Evolutionary conservation across 225 moss, liverwort and hornwort genomes (phyloP).

Genomic region (Thuidium tamariscinum): DNA sequence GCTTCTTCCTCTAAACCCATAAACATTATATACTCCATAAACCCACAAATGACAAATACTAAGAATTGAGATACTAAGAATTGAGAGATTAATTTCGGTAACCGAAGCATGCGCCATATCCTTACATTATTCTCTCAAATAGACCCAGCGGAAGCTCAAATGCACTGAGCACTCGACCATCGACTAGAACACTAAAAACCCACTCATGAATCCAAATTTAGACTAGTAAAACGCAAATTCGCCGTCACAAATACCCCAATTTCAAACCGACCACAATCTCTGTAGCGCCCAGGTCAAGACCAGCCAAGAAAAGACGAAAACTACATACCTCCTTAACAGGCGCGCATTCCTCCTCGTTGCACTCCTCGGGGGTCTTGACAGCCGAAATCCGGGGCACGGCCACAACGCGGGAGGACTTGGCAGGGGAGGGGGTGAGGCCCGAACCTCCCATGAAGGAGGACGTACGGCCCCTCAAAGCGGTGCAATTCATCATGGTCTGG

Average conservation of each 20-base stretch:
- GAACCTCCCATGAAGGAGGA: constrained; percentile 6
- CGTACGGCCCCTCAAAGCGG: not conserved
- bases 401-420: not conserved
- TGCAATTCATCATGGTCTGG: constrained; percentile 30
- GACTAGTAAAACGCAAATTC: not conserved
- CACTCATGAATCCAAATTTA: not conserved
- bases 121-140: not conserved
- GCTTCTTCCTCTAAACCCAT: not conserved
- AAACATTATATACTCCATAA: not conserved
- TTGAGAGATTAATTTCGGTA: not conserved
- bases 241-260: not conserved
- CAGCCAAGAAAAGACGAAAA: not conserved
- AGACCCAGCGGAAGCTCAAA: not conserved
- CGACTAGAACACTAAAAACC: not conserved
- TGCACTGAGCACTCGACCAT: not conserved
- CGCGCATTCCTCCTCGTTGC: constrained; percentile 71
- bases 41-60: not conserved
- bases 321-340: constrained; percentile 51
- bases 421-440: not conserved
- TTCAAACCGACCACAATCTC: not conserved
- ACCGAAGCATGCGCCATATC: not conserved
- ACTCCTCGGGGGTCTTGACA: constrained; percentile 49
- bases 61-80: not conserved
- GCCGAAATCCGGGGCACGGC: constrained; percentile 21
- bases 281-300: not conserved